Evolutionary conservation across 306 rosid genomes (phyloP), one percentile per base, ranked within the genome.

Genomic region (Vigna hirtella): DNA sequence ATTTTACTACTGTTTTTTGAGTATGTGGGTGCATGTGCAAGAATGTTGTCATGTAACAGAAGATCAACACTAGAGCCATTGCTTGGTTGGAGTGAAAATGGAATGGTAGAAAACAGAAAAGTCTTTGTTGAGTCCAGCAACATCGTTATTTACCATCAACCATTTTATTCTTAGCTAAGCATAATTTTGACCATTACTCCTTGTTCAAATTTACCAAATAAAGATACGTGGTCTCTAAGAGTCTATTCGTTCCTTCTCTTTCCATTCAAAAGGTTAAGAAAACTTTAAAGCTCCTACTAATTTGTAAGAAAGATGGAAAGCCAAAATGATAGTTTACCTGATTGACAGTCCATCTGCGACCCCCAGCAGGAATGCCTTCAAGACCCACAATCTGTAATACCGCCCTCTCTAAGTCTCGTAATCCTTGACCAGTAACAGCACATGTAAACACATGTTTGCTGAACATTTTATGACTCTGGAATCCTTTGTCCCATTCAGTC

Each of bases 371-470:
- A 77, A 87, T 77, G 77, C 79, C 81, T 85, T 95, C 66, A 67
- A 93, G 93, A 61, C 99, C 96, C 74, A 89, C 91, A 30, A 91
- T 78, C 83, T 95, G 93, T 52, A 85, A 79, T 73, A 95, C 96
- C 20, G 90, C 90, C 56, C 49, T 83, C 89, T 95, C 99, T 72
- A 95, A 81, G 76, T 90, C 93, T 77, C 82, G 79, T 51, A 95
- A 85, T 83, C 98, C 99, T 91, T 91, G 91, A 66, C 99, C 95
- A 9, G 98, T 87, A 70, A 95, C 87, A 65, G 99, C 97, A 73
- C 94, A 93, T 30, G 97, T 95, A 63, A 87, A 88, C 74, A 95
- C 96, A 58, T 62, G 89, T 79, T 88, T 89, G 45, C 86, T 82
- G 92, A 95, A 91, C 34, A 56, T 24, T 78, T 77, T 43, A 7